These are phyloP conservation scores for Podila clonocystis DNA, from an alignment of 192 early-diverging fungal genomes.

Conservation along the genomic window DNA sequence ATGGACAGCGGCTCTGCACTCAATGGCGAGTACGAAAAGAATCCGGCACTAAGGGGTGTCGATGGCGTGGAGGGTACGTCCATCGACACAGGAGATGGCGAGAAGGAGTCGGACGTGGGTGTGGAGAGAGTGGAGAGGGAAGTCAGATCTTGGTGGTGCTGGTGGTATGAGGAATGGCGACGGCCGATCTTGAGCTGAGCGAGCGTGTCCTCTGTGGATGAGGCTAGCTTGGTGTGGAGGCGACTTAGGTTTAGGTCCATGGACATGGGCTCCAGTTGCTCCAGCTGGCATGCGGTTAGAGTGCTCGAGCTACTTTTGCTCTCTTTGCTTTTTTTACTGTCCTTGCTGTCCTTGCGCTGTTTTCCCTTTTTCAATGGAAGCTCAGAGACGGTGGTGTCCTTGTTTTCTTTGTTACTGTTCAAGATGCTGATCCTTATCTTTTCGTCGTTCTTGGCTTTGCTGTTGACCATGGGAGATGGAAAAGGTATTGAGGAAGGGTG, in stretches of 20 bases:
- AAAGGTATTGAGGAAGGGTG: background rate
- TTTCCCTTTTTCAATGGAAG: too few species aligned
- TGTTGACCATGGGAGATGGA: background rate
- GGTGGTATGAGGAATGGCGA: background rate
- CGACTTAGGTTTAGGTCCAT: too few species aligned
- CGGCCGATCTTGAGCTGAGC: background rate
- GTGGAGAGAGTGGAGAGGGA: background rate
- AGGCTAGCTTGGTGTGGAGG: background rate
- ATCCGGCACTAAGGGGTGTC: too few species aligned
- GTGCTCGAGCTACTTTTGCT: too few species aligned
- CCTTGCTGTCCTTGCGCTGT: too few species aligned
- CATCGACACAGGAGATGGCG: background rate
- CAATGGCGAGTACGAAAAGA: too few species aligned
- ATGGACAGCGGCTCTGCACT: too few species aligned
- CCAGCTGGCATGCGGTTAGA: too few species aligned
- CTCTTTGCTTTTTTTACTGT: too few species aligned
- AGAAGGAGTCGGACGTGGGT: background rate
- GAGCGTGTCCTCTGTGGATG: background rate
- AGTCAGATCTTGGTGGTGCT: background rate
- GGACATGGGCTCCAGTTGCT: too few species aligned
- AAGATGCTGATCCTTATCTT: background rate
- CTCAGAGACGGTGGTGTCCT: too few species aligned
- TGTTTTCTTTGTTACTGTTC: slow-evolving; percentile 4
- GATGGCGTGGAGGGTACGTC: too few species aligned
- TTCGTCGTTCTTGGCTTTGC: background rate